Percentiles rank a stretch among this genome's conserved stretches.
These are phyloP conservation scores for Camelina sativa DNA, from an alignment of 345 rosid species.

Conservation along the genomic window DNA sequence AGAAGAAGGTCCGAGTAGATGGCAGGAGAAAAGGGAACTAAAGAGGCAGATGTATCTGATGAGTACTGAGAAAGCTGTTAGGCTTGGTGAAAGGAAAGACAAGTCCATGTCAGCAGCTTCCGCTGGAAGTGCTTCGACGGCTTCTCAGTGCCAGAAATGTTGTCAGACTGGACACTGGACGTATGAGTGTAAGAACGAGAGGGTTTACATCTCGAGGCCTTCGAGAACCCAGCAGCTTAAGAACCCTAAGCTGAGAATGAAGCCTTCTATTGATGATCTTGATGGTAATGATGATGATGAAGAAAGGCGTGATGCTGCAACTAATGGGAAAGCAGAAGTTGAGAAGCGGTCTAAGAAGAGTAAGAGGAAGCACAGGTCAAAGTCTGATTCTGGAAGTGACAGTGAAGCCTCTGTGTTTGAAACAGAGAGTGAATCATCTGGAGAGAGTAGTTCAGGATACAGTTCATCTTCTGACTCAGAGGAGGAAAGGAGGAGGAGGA, in stretches of 20 bases:
- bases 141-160: constrained; percentile 91
- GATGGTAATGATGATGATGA: constrained; percentile 49
- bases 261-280: constrained; percentile 50
- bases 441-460: constrained; percentile 64
- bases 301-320: constrained; percentile 35
- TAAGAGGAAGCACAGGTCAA: constrained; percentile 78
- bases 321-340: constrained; percentile 38
- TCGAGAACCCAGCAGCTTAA: constrained; percentile 95
- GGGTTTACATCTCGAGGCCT: constrained; percentile 89
- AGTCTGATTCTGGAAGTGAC: constrained; percentile 67
- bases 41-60: constrained; percentile 97
- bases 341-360: constrained; percentile 71
- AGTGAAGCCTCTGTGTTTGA: constrained; percentile 95
- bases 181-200: constrained; percentile 89
- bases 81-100: constrained; percentile 93
- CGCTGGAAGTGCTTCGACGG: constrained; percentile 38
- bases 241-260: constrained; percentile 80
- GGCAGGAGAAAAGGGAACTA: constrained; percentile 98
- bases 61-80: constrained; percentile 96
- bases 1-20: constrained; percentile 98
- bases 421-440: constrained; percentile 74
- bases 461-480: constrained; percentile 82
- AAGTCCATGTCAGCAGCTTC: constrained; percentile 54
- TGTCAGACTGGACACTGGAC: constrained; percentile 97
- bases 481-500: constrained; percentile 62